Base-by-base conservation (phyloP, 2,329 filamentous ascomycete species). In the Xylaria polymorpha region DNA sequence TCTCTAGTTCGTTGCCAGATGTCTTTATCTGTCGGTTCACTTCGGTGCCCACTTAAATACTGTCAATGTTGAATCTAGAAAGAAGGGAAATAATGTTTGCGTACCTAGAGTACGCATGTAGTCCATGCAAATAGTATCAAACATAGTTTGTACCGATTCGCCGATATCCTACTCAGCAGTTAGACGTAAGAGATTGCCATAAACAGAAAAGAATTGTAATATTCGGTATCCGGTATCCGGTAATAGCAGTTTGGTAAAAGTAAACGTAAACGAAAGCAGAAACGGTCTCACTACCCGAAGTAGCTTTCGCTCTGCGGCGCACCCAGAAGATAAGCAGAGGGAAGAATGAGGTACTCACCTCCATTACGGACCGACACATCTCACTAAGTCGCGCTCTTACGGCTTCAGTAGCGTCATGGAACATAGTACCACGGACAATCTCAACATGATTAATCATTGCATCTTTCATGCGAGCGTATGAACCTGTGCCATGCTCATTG, bases 391-490 rank as follows among this genome's bases (percentile, higher is more conserved):
- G 77, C 0, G 68, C 59, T 56, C 79, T 79, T 9, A 87, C 84
- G 3, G 78, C 77, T 1, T 81, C 66, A 0, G 81, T 81, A 0
- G 85, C 84, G 4, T 80, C 71, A 2, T 73, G 69, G 73, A 89
- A 90, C 86, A 90, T 90, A 0, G 68, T 72, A 12, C 79, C 68
- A 2, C 83, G 81, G 4, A 76, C 61, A 0, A 58, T 44, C 0
- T 82, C 76, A 1, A 90, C 81, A 63, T 88, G 81, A 0, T 71
- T 50, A 0, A 64, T 64, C 85, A 90, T 87, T 32, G 79, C 69
- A 0, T 57, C 66, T 70, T 87, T 89, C 85, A 90, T 90, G 2
- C 86, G 82, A 43, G 66, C 77, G 74, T 79, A 88, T 12, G 75
- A 80, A 2, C 87, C 87, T 0, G 44, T 4, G 4, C 84, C 81